A percentile compares a stretch with the other conserved stretches of the same genome.
Evolutionary conservation across 805 yeast species (phyloP).

Genomic region (Helenozyma baotianmanensis): DNA sequence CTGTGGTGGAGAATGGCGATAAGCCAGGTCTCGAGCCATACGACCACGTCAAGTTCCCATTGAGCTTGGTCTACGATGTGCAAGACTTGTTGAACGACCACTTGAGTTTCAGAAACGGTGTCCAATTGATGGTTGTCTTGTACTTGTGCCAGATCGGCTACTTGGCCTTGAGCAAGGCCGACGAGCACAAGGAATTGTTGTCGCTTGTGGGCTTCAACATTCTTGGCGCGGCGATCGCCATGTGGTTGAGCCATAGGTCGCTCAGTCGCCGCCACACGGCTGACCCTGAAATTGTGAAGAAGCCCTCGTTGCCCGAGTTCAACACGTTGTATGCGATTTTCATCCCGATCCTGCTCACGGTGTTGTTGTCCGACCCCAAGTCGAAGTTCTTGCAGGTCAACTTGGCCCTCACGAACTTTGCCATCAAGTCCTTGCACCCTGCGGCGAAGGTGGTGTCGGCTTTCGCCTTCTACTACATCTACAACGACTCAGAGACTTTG

Average conservation of each 20-base stretch:
- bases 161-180: constrained; percentile 17
- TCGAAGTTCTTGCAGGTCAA: constrained; percentile 25
- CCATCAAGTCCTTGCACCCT: constrained; percentile 27
- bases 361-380: constrained; percentile 17
- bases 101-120: constrained; percentile 25
- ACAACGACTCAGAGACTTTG: constrained; percentile 19
- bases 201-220: constrained; percentile 29
- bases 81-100: constrained; percentile 38
- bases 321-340: constrained; percentile 31
- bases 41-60: constrained; percentile 9
- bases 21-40: background rate
- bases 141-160: constrained; percentile 30
- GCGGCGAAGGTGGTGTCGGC: constrained; percentile 24
- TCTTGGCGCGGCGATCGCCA: constrained; percentile 28
- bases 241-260: constrained; percentile 23
- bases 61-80: constrained; percentile 19
- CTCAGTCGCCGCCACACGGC: constrained; percentile 12
- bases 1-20: background rate
- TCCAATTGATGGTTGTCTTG: constrained; percentile 27
- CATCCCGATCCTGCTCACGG: constrained; percentile 25
- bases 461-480: constrained; percentile 29
- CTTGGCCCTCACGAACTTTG: constrained; percentile 33
- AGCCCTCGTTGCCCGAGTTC: constrained; percentile 34
- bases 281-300: constrained; percentile 7
- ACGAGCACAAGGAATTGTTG: constrained; percentile 2